A percentile compares a stretch with the other conserved stretches of the same genome.
These are phyloP conservation scores for Leccinum aurantiacum DNA, from an alignment of 768 basidiomycete genomes.

Conservation along the genomic window DNA sequence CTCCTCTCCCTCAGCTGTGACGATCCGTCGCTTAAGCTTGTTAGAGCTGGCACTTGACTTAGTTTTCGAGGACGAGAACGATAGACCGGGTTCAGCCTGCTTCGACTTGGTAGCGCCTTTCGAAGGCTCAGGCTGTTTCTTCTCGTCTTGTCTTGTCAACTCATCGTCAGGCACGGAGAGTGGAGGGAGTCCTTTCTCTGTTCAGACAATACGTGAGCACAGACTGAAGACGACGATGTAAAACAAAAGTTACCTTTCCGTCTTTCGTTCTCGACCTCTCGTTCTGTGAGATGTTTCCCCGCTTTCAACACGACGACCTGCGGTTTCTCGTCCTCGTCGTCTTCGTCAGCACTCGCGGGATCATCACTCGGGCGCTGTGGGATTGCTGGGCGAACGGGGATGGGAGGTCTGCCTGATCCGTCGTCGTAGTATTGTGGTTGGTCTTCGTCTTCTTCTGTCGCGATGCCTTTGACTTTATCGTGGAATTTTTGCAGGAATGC, in stretches of 20 bases:
- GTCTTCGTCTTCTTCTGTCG: constrained; percentile 46
- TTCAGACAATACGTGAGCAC: constrained; percentile 5
- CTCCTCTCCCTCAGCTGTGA: constrained; percentile 32
- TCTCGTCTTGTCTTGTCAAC: constrained; percentile 30
- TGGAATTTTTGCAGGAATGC: constrained; percentile 67
- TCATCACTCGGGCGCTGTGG: constrained; percentile 67
- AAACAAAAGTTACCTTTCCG: constrained; percentile 56
- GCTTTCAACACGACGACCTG: constrained; percentile 86
- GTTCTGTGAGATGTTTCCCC: constrained; percentile 81
- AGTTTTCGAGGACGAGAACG: constrained; percentile 40
- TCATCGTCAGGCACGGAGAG: constrained; percentile 41
- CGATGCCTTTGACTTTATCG: constrained; percentile 55
- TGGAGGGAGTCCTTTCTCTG: constrained; percentile 63
- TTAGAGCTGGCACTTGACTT: constrained; percentile 24
- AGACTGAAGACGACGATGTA: background rate
- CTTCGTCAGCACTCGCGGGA: constrained; percentile 73
- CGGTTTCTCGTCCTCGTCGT: constrained; percentile 74
- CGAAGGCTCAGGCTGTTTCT: constrained; percentile 15
- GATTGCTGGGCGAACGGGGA: constrained; percentile 69
- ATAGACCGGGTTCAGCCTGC: constrained; percentile 28
- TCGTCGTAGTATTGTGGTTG: constrained; percentile 60
- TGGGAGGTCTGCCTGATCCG: constrained; percentile 70
- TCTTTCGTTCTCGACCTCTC: constrained; percentile 75
- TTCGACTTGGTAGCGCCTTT: constrained; percentile 26
- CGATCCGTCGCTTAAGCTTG: constrained; percentile 38